Evolutionary conservation across 331 rosid genomes (phyloP), one percentile per base, ranked within the genome.

Genomic region (Prunus yedoensis): DNA sequence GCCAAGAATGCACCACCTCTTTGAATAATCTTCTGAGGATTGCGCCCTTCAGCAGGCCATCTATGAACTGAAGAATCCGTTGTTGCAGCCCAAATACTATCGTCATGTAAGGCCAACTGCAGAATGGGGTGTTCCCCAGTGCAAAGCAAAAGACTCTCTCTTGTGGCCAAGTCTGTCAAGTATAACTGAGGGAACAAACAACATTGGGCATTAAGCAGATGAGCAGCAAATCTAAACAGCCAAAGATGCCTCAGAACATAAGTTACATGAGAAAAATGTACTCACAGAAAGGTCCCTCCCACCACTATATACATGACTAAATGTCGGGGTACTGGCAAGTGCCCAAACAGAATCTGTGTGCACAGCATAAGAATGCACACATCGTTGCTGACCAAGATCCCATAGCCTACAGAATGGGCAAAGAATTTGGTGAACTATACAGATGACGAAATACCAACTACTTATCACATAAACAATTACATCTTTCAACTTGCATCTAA

Each of bases 311-410:
- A 95, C 99, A 81, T 95, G 93, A 84, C 91, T 88, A 88, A 95
- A 95, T 52, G 99, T 72, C 10, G 97, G 97, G 60, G 97, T 89
- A 85, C 99, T 95, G 49, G 96, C 99, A 82, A 95, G 97, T 68
- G 99, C 91, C 99, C 99, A 95, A 71, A 95, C 99, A 85, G 99
- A 95, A 84, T 95, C 99, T 46, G 97, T 92, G 86, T 95, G 99
- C 79, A 95, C 99, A 30, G 97, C 99, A 84, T 95, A 95, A 59
- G 99, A 88, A 88, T 95, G 99, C 81, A 95, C 79, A 74, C 99
- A 95, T 72, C 99, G 89, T 79, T 95, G 99, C 88, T 92, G 97
- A 77, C 97, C 97, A 83, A 95, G 92, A 90, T 95, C 99, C 99
- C 99, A 95, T 45, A 95, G 92, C 83, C 99, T 95, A 70, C 60